A percentile compares a stretch with the other conserved stretches of the same genome.
These are phyloP conservation scores for Hylodesmum podocarpum DNA, from an alignment of 306 rosid genomes.

Conservation along the genomic window DNA sequence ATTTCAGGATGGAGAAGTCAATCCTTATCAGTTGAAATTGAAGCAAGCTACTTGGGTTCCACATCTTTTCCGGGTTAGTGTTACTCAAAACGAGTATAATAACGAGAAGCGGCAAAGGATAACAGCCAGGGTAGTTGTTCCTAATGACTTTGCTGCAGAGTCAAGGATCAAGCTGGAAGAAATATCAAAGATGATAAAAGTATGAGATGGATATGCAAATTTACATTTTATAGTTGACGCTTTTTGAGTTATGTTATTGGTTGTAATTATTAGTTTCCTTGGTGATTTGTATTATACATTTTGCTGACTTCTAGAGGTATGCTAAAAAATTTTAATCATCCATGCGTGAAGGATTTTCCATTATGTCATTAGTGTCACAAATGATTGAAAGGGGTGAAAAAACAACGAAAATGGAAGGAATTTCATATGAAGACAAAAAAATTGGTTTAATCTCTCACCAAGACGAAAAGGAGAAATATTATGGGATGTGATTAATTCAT, in stretches of 20 bases:
- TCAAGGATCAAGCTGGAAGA: conserved; percentile 74
- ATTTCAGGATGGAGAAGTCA: conserved; percentile 62
- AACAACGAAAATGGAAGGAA: too few relatives aligned
- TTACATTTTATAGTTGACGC: not conserved
- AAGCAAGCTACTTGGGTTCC: conserved; percentile 84
- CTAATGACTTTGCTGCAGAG: conserved; percentile 82
- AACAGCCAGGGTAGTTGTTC: conserved; percentile 69
- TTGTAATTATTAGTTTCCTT: conserved; percentile 34
- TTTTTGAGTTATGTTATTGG: not conserved
- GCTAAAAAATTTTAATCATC: not conserved
- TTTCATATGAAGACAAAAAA: too few relatives aligned
- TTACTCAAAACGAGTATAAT: conserved; percentile 80
- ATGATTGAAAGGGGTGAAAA: too few relatives aligned
- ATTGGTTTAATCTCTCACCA: too few relatives aligned
- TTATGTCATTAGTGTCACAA: not conserved
- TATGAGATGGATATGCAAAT: conserved; percentile 20
- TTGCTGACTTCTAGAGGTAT: conserved; percentile 15
- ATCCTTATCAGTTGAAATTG: conserved; percentile 52
- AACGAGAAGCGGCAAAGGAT: conserved; percentile 82
- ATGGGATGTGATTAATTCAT: too few relatives aligned
- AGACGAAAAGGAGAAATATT: too few relatives aligned
- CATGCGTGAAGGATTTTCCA: not conserved
- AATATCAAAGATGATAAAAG: conserved; percentile 68
- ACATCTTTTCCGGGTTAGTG: conserved; percentile 77
- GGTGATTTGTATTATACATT: conserved; percentile 12